phyloP scores from a whole-genome alignment of 805 yeast species.

The Kluyveromyces wickerhamii region DNA sequence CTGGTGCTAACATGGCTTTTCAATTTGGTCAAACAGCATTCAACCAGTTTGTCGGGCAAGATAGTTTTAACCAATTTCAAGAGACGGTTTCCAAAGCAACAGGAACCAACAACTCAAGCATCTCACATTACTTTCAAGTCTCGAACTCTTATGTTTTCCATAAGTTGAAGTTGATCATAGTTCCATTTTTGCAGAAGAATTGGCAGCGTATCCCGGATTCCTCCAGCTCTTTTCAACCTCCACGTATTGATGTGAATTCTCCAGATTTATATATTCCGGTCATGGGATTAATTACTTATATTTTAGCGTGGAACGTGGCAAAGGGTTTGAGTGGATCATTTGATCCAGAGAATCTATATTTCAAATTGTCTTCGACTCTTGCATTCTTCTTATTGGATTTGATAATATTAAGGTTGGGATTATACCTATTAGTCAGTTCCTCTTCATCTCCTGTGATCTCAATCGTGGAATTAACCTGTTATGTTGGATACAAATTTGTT shows the following conservation, averaged over 20 bases:
- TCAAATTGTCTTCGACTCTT: slow-evolving; percentile 75
- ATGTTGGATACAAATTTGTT: slow-evolving; percentile 91
- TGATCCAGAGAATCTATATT: slow-evolving; percentile 88
- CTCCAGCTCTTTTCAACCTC: slow-evolving; percentile 40
- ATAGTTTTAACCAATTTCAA: slow-evolving; percentile 49
- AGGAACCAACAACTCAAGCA: slow-evolving; percentile 35
- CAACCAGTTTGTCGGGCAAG: slow-evolving; percentile 35
- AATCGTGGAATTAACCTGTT: slow-evolving; percentile 77
- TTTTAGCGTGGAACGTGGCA: slow-evolving; percentile 71
- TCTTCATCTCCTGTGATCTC: slow-evolving; percentile 32
- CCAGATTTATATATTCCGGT: slow-evolving; percentile 94
- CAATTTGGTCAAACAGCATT: slow-evolving; percentile 85
- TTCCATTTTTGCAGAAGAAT: slow-evolving; percentile 78
- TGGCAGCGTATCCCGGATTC: slow-evolving; percentile 56
- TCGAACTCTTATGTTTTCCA: slow-evolving; percentile 77
- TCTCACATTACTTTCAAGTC: slow-evolving; percentile 86
- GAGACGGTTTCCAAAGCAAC: slow-evolving; percentile 38
- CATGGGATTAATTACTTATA: slow-evolving; percentile 87
- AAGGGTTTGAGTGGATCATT: slow-evolving; percentile 84
- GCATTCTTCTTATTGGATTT: slow-evolving; percentile 78
- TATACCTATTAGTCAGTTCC: slow-evolving; percentile 52
- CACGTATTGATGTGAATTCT: slow-evolving; percentile 82
- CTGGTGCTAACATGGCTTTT: slow-evolving; percentile 75
- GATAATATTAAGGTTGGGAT: slow-evolving; percentile 65
- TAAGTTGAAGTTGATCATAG: slow-evolving; percentile 64